Evolutionary conservation across 495 filamentous ascomycete species (phyloP).

Genomic region (Podospora pseudocomata): DNA sequence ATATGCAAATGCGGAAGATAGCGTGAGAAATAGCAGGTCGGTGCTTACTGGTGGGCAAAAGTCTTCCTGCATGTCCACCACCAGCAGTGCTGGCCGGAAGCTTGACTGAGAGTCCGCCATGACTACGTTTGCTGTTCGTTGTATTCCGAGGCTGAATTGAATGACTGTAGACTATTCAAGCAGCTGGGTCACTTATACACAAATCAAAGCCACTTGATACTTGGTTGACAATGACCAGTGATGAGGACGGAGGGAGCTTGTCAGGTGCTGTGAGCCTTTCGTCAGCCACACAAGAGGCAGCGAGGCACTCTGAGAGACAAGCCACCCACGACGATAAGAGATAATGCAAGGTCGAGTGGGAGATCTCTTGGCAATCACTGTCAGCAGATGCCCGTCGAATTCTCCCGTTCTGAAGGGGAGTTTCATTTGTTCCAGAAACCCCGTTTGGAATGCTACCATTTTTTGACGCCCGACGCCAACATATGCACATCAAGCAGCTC

Average conservation of each 20-base stretch:
- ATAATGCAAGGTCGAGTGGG: background rate
- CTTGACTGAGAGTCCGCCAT: conserved; percentile 11
- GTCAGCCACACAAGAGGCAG: background rate
- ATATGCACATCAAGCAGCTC: background rate
- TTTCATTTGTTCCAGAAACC: background rate
- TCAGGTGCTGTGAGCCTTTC: background rate
- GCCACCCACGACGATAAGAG: background rate
- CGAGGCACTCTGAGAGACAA: background rate
- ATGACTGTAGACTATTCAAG: background rate
- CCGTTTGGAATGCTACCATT: background rate
- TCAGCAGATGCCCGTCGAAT: background rate
- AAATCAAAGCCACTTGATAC: background rate
- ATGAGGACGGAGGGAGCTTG: background rate
- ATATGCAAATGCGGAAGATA: background rate
- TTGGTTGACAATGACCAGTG: background rate
- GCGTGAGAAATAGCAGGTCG: background rate
- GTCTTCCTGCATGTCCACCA: conserved; percentile 93
- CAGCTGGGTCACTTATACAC: background rate
- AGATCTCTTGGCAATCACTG: background rate
- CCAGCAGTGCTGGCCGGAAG: conserved; percentile 50
- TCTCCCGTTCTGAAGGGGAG: background rate
- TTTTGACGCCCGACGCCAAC: background rate
- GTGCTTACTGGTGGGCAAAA: conserved; percentile 82
- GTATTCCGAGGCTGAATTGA: too few species aligned
- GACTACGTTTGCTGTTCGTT: background rate